Conservation (phyloP, 1,284 basidiomycete species). For the Ustilago bromivora region DNA sequence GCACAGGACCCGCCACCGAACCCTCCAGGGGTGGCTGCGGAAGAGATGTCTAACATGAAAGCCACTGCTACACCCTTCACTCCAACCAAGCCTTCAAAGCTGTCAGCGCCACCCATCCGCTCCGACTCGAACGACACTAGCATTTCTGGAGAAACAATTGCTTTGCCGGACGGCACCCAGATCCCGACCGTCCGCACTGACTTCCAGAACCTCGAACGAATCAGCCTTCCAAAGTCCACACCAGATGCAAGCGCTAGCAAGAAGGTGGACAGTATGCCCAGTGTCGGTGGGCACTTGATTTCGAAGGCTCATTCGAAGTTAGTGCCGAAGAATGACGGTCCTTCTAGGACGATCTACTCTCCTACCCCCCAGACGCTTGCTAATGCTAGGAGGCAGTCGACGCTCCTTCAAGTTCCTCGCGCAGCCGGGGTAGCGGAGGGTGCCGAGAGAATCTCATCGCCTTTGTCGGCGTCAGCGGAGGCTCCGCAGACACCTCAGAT, state of each 20-base stretch:
- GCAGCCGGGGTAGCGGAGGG: neutral
- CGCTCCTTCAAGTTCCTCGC: slow-evolving; percentile 18
- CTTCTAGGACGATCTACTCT: slow-evolving; percentile 48
- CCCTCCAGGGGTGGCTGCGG: slow-evolving; percentile 4
- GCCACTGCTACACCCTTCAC: slow-evolving; percentile 36
- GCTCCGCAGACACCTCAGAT: slow-evolving; percentile 37
- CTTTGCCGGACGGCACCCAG: slow-evolving; percentile 36
- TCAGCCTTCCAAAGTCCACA: slow-evolving; percentile 28
- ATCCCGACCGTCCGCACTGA: slow-evolving; percentile 49
- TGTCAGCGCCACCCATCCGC: slow-evolving; percentile 34
- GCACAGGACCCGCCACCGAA: neutral
- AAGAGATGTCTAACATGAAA: slow-evolving; percentile 35
- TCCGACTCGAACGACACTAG: slow-evolving; percentile 36
- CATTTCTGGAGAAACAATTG: slow-evolving; percentile 31
- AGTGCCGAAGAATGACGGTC: slow-evolving; percentile 37
- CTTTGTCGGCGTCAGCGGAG: slow-evolving; percentile 26
- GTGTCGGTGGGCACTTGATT: slow-evolving; percentile 43
- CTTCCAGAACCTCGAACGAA: slow-evolving; percentile 52
- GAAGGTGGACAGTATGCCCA: slow-evolving; percentile 8
- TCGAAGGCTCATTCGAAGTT: slow-evolving; percentile 22
- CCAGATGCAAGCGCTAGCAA: neutral
- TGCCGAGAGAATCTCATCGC: slow-evolving; percentile 23
- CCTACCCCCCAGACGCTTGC: slow-evolving; percentile 51
- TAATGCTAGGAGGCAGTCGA: slow-evolving; percentile 28
- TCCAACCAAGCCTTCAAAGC: slow-evolving; percentile 26